Conservation (phyloP, 1,284 basidiomycete genomes). For the Neonothopanus nambi region DNA sequence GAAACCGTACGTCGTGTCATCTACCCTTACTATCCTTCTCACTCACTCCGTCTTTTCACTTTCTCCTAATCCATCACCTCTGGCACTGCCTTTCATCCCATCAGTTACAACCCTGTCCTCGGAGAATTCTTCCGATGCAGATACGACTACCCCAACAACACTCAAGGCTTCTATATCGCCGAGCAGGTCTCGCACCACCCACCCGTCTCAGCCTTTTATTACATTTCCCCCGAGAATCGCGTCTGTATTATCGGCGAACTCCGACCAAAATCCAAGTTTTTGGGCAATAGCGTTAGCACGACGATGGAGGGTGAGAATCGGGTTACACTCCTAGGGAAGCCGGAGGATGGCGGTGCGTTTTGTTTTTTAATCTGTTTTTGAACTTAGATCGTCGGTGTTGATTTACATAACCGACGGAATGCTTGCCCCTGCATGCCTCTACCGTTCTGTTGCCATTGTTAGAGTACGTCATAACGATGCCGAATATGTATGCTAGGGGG, state of each 20-base stretch:
- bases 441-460: constrained; percentile 16
- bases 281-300: constrained; percentile 95
- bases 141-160: constrained; percentile 91
- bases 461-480: constrained; percentile 91
- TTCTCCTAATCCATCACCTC: constrained; percentile 16
- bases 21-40: constrained; percentile 5
- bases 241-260: constrained; percentile 89
- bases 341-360: constrained; percentile 79
- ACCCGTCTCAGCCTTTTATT: constrained; percentile 96
- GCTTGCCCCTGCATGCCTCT: too few species aligned
- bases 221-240: constrained; percentile 90
- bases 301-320: constrained; percentile 97
- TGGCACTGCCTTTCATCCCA: constrained; percentile 5
- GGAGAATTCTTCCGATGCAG: constrained; percentile 98
- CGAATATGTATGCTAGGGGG: constrained; percentile 97
- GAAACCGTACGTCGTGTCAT: constrained; percentile 77
- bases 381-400: constrained; percentile 11
- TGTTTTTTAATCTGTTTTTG: not conserved
- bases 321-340: constrained; percentile 76
- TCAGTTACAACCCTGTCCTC: constrained; percentile 93
- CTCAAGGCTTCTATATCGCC: constrained; percentile 94
- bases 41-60: constrained; percentile 18
- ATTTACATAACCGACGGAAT: not conserved
- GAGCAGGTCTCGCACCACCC: constrained; percentile 98
- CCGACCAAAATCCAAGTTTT: constrained; percentile 92